Percentiles rank a stretch among this genome's conserved stretches.
Conservation (phyloP, 2,329 filamentous ascomycete species). For the Setomelanomma holmii region DNA sequence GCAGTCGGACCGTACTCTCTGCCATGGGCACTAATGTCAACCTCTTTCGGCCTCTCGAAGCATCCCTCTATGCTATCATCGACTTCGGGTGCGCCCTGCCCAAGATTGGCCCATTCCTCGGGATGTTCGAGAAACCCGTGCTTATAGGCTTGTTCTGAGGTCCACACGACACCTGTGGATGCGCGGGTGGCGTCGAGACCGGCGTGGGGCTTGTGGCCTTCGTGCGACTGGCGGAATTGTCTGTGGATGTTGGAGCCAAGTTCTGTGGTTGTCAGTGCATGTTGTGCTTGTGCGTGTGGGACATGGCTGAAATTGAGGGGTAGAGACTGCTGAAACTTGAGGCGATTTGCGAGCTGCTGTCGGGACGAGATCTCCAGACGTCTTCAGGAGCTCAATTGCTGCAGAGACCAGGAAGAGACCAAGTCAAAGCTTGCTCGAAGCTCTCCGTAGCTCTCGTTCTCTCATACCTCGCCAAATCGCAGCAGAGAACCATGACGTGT, state of each 20-base stretch:
- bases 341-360: not conserved
- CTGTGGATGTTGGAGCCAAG: slow-evolving; percentile 82
- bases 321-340: not conserved
- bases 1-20: slow-evolving; percentile 92
- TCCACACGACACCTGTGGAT: slow-evolving; percentile 95
- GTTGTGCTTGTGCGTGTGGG: not conserved
- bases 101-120: slow-evolving; percentile 87
- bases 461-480: slow-evolving; percentile 3
- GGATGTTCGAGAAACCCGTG: slow-evolving; percentile 87
- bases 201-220: slow-evolving; percentile 88
- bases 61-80: slow-evolving; percentile 91
- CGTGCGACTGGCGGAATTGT: slow-evolving; percentile 88
- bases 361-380: not conserved
- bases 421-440: not conserved
- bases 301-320: not conserved
- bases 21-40: slow-evolving; percentile 78
- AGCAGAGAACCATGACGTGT: slow-evolving; percentile 17
- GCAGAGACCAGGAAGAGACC: not conserved
- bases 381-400: slow-evolving; percentile 1
- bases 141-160: slow-evolving; percentile 83
- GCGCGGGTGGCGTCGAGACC: slow-evolving; percentile 87
- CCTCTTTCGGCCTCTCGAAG: slow-evolving; percentile 79
- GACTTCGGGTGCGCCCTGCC: slow-evolving; percentile 92
- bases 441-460: not conserved
- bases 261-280: slow-evolving; percentile 60